Evolutionary conservation across 345 rosid genomes (phyloP), one percentile per base, ranked within the genome.

Genomic region (Fremontodendron californicum): DNA sequence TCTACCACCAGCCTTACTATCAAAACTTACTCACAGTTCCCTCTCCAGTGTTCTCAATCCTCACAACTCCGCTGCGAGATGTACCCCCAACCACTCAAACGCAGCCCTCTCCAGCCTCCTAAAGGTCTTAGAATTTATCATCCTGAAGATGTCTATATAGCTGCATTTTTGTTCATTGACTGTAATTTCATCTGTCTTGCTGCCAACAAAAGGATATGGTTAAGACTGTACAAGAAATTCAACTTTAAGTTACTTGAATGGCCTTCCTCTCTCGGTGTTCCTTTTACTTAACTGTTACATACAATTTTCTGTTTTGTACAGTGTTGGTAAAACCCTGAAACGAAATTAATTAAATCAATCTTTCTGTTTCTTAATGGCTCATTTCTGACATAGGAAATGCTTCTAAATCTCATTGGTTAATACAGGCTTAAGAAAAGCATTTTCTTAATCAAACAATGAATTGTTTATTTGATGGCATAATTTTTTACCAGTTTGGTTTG

Each of bases 121-220:
- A 42, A 75, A 81, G 80, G 88, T 85, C 81, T 75, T 76, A 73
- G 83, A 82, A 75, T 67, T 71, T 74, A 75, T 37, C 35, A 19
- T 71, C 51, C n/a, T 33, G 39, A 69, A 69, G 51, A 62, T 45
- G 15, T 33, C 37, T 15, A n/a, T 64, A 18, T 62, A 42, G 23
- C 66, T 46, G 2, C 64, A 71, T 21, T 80, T 81, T 72, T 76
- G 37, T 39, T 39, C 18, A 15, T 71, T 65, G 48, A 6, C 65
- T 78, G 78, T 72, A 76, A 45, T 71, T 71, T 73, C 73, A 33
- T 5, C 63, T n/a, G 12, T 4, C 11, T 54, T 46, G 13, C n/a
- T 68, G 48, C 12, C 4, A 45, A 73, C 63, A 37, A 37, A 19
- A 46, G 19, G 3, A 68, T n/a, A 42, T 2, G 9, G 21, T 9